Conservation (phyloP, 164 flowering plant genomes). For the Tetracentron sinense region DNA sequence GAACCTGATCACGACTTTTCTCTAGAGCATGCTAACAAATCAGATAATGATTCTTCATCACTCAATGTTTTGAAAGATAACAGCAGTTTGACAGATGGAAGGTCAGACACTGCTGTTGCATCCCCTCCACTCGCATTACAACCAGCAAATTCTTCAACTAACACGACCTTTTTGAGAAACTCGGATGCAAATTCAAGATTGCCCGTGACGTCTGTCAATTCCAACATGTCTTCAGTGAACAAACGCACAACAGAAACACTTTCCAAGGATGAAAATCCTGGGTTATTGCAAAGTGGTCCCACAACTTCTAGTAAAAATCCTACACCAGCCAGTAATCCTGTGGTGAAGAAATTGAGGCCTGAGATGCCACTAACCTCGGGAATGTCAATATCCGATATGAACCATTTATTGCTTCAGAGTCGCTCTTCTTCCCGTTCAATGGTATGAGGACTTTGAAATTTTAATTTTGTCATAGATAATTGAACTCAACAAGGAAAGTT, state of each 20-base stretch:
- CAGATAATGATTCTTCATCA: not conserved
- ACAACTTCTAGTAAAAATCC: not conserved
- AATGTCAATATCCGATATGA: slow-evolving; percentile 19
- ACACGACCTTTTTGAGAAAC: not conserved
- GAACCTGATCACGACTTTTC: not conserved
- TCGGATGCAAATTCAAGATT: not conserved
- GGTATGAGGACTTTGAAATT: slow-evolving; percentile 8
- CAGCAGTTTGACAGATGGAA: not conserved
- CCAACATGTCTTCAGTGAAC: not conserved
- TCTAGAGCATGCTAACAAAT: not conserved
- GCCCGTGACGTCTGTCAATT: not conserved
- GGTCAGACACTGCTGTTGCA: not conserved
- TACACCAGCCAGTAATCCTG: not conserved
- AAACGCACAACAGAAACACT: not conserved
- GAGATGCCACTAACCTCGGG: slow-evolving; percentile 14
- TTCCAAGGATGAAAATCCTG: slow-evolving; percentile 1
- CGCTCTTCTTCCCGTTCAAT: slow-evolving; percentile 14
- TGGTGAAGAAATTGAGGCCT: not conserved
- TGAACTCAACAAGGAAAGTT: not conserved
- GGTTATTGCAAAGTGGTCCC: not conserved
- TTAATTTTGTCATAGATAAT: not conserved
- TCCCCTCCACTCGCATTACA: not conserved
- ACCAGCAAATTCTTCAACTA: not conserved
- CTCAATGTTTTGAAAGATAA: not conserved
- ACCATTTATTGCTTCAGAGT: slow-evolving; percentile 10